A percentile compares a stretch with the other conserved stretches of the same genome.
Conservation (phyloP, 129 eudicot genomes). For the Tagetes erecta region DNA sequence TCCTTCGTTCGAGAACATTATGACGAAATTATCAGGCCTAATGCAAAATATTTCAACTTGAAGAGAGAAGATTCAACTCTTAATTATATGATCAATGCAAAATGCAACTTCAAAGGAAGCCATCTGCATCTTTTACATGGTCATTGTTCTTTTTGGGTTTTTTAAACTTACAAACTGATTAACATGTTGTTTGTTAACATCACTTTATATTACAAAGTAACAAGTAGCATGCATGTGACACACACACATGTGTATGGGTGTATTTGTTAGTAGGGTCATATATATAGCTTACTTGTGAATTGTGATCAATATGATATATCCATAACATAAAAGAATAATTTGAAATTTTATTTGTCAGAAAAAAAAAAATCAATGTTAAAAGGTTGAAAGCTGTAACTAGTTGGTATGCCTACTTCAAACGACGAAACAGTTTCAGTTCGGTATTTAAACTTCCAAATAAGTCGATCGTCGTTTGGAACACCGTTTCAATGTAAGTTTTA, state of each 20-base stretch:
- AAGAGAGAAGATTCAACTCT: neutral
- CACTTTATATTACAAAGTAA: neutral
- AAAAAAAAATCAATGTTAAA: too few species aligned
- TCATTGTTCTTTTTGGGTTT: neutral
- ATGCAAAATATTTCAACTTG: slow-evolving; percentile 37
- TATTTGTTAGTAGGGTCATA: too few species aligned
- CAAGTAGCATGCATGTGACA: slow-evolving; percentile 8
- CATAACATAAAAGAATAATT: too few species aligned
- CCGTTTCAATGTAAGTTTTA: too few species aligned
- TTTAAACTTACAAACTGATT: neutral
- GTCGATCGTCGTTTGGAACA: too few species aligned
- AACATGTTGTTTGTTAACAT: neutral
- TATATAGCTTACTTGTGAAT: too few species aligned
- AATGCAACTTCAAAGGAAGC: neutral
- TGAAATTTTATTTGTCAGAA: too few species aligned
- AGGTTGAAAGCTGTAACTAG: too few species aligned
- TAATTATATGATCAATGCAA: neutral
- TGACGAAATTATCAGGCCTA: slow-evolving; percentile 48
- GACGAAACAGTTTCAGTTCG: too few species aligned
- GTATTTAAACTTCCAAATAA: too few species aligned
- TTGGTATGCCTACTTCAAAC: too few species aligned
- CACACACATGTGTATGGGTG: neutral
- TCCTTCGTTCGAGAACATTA: slow-evolving; percentile 64
- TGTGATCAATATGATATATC: too few species aligned
- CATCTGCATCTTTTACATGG: neutral